These are phyloP conservation scores for Entomortierella chlamydospora DNA, from an alignment of 192 early-diverging fungal genomes.

Conservation along the genomic window DNA sequence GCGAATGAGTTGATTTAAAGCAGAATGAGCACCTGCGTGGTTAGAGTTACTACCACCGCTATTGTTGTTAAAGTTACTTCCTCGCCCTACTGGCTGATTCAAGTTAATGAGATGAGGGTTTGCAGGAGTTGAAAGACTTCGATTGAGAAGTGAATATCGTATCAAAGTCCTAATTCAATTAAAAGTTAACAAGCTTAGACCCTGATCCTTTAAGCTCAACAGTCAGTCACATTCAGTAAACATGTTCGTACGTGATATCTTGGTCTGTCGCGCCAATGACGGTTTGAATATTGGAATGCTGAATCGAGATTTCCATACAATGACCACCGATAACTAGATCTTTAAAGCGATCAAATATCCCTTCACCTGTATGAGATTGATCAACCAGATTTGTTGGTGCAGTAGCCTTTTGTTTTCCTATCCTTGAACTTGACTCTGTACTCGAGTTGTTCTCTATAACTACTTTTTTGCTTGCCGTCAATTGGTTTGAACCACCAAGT, in stretches of 20 bases:
- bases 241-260: conserved; percentile 56
- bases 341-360: conserved; percentile 55
- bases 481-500: neutral
- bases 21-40: conserved; percentile 11
- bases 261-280: conserved; percentile 44
- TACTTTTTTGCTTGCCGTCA: neutral
- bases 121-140: conserved; percentile 33
- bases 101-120: conserved; percentile 49
- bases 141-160: conserved; percentile 36
- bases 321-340: conserved; percentile 24
- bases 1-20: conserved; percentile 41
- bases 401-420: neutral
- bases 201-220: no score
- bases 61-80: neutral
- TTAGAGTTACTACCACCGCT: neutral
- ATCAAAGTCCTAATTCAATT: conserved; percentile 22
- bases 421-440: neutral
- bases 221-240: neutral
- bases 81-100: conserved; percentile 11
- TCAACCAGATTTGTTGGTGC: neutral
- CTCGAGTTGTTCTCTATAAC: neutral
- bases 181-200: no score
- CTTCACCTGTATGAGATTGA: neutral
- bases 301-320: conserved; percentile 46
- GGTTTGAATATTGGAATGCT: conserved; percentile 39